These are phyloP conservation scores for Capsicum baccatum DNA, from an alignment of 257 asterid species.

Conservation along the genomic window DNA sequence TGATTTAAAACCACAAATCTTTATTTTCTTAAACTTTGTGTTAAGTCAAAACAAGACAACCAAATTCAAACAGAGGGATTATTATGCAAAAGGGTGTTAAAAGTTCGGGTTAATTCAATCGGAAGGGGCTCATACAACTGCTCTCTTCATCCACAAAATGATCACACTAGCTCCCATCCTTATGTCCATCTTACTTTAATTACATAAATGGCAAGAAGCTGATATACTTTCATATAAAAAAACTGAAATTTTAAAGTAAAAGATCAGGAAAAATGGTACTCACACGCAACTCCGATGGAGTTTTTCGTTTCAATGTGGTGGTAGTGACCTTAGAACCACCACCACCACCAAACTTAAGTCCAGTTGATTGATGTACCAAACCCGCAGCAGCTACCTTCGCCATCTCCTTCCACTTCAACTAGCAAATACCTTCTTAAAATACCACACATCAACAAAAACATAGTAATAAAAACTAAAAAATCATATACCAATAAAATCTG, in stretches of 20 bases:
- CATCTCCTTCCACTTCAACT: conserved; percentile 48
- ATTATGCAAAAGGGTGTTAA: background rate
- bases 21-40: too few species aligned
- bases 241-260: background rate
- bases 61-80: too few species aligned
- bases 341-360: conserved; percentile 53
- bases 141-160: conserved; percentile 6
- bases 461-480: background rate
- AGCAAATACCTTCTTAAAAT: conserved; percentile 12
- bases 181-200: background rate
- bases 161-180: background rate
- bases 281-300: conserved; percentile 87
- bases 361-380: conserved; percentile 53
- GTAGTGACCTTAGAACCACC: conserved; percentile 51
- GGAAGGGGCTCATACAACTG: background rate
- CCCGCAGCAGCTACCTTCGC: conserved; percentile 67
- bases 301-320: conserved; percentile 70
- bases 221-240: background rate
- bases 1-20: too few species aligned
- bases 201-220: background rate
- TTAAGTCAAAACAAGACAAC: too few species aligned
- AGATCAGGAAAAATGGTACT: conserved; percentile 25
- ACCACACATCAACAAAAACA: background rate
- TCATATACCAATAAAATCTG: background rate
- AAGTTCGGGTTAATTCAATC: background rate